Evolutionary conservation across 257 asterid genomes (phyloP), one percentile per base, ranked within the genome.

Genomic region (Plantago major): DNA sequence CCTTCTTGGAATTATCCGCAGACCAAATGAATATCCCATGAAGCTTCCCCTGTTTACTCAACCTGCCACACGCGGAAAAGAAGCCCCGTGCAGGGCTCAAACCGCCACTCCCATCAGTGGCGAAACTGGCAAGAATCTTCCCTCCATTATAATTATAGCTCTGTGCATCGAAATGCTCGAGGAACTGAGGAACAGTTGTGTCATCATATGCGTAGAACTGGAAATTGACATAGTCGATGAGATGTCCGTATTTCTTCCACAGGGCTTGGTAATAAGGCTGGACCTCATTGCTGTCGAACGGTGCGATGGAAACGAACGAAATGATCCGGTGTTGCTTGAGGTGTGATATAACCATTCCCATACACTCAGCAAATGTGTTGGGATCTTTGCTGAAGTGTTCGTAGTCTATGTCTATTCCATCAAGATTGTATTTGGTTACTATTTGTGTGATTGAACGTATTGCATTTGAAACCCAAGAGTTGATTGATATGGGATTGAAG

Each of bases 121-220:
- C 65, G 5, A 84, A 84, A 63, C 94, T 89, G 1, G 80, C 78
- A 74, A 89, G 40, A 26, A 89, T 73, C 42, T 63, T 82, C 9
- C 95, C 95, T 0, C 94, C 95, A 0, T 46, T 14, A 8, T 89
- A 89, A 10, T 79, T 79, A 0, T 52, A 37, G 2, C 77, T 83
- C 56, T 90, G 96, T 17, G 42, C 44, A 0, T 55, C 74, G 12
- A 87, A 87, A 53, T 87, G 83, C 0, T 55, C 47, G 61, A 87
- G 5, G 55, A 90, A 87, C 63, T 83, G 76, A 11, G 78, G 64
- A 7, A 90, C 93, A 0, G 72, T 84, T 0, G 93, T 90, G 62
- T 87, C 88, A 47, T 81, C 90, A 43, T 87, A 87, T 2, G 90
- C 97, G 44, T 89, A 86, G 67, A 89, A 89, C 17, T 89, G 95